A percentile compares a stretch with the other conserved stretches of the same genome.
Evolutionary conservation across 345 rosid genomes (phyloP).

Genomic region (Gossypium herbaceum): DNA sequence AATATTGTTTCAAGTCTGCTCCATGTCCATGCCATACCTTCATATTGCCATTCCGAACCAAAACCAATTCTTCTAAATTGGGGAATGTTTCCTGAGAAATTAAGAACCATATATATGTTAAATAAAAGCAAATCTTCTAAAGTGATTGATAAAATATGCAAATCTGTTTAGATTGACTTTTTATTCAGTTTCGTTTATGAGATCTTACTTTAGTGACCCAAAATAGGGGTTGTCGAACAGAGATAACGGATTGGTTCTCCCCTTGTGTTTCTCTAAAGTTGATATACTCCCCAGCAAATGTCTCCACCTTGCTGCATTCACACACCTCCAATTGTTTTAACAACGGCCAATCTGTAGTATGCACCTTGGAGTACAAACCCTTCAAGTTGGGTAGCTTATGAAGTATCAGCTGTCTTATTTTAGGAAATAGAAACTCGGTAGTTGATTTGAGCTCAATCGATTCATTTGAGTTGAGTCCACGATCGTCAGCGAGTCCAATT

Average conservation of each 20-base stretch:
- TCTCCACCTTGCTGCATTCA: background rate
- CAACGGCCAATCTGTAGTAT: slow-evolving; percentile 18
- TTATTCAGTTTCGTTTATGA: background rate
- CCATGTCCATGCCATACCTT: background rate
- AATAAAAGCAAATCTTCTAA: background rate
- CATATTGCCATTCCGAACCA: background rate
- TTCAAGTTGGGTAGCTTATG: background rate
- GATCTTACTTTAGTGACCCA: slow-evolving; percentile 9
- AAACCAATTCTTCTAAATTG: background rate
- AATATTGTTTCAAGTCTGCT: background rate
- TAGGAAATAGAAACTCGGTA: background rate
- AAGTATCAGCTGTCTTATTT: background rate
- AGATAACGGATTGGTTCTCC: background rate
- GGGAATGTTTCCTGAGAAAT: slow-evolving; percentile 5
- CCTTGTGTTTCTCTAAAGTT: background rate
- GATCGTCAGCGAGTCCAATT: background rate
- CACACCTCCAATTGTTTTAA: background rate
- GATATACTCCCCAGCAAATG: background rate
- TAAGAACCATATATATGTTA: background rate
- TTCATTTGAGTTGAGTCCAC: background rate
- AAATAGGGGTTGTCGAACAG: background rate
- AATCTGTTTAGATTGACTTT: background rate
- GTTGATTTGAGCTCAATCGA: background rate
- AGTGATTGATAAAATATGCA: background rate
- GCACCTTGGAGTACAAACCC: slow-evolving; percentile 2